These are phyloP conservation scores for Fusarium haematococcum DNA, from an alignment of 2,329 filamentous ascomycete genomes.

Conservation along the genomic window DNA sequence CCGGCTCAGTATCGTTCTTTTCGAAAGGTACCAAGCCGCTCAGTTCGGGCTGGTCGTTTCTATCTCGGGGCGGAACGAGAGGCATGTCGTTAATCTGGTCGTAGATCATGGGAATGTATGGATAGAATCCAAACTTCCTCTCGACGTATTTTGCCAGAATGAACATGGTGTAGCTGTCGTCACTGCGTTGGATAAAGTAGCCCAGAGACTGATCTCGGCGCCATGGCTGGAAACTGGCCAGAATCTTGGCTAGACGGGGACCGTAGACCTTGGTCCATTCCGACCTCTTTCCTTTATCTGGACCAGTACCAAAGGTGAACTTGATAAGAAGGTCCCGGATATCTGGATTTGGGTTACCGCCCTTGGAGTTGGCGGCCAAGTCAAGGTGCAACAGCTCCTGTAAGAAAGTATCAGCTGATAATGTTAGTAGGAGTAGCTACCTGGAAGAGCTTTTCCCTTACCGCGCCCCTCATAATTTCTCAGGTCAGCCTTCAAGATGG, in stretches of 20 bases:
- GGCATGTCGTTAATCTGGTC: neutral
- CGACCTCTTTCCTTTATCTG: neutral
- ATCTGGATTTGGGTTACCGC: too few relatives aligned
- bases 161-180: neutral
- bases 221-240: neutral
- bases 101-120: neutral
- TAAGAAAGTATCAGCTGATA: too few relatives aligned
- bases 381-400: too few relatives aligned
- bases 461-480: too few relatives aligned
- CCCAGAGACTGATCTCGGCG: neutral
- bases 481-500: too few relatives aligned
- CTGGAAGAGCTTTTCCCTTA: too few relatives aligned
- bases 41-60: neutral
- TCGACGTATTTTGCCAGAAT: neutral
- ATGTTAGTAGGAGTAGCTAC: too few relatives aligned
- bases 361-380: too few relatives aligned
- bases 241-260: neutral
- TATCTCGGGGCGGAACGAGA: neutral
- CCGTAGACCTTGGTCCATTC: neutral
- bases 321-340: too few relatives aligned
- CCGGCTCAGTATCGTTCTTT: neutral
- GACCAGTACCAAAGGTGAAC: too few relatives aligned
- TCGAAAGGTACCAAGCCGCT: neutral
- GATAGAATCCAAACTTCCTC: neutral
- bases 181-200: neutral